These are phyloP conservation scores for Talaromyces sp. DNA, from an alignment of 2,329 filamentous ascomycete genomes.

Conservation along the genomic window DNA sequence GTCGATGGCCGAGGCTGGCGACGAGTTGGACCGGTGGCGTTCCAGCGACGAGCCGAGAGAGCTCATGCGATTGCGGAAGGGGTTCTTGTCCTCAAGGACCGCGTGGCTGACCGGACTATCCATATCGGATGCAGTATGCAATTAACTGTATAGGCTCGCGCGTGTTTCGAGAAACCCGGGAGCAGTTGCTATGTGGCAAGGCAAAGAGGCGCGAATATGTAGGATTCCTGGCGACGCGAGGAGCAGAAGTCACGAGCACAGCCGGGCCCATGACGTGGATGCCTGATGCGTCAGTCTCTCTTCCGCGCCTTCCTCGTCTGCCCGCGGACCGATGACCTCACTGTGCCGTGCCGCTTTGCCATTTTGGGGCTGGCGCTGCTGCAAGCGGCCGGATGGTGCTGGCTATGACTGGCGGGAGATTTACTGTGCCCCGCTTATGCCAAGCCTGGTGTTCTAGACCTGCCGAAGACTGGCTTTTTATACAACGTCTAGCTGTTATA, in stretches of 20 bases:
- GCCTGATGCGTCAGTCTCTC: conserved; percentile 45
- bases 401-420: background rate
- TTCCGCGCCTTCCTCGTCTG: conserved; percentile 28
- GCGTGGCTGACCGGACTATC: conserved; percentile 59
- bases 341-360: background rate
- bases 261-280: conserved; percentile 5
- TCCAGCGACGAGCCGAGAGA: background rate
- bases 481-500: background rate
- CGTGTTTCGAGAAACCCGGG: conserved; percentile 49
- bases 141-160: conserved; percentile 40
- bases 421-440: background rate
- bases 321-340: conserved; percentile 5
- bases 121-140: conserved; percentile 48
- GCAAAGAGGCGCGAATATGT: background rate
- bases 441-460: conserved; percentile 8
- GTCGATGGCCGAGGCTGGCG: conserved; percentile 3
- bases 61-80: conserved; percentile 4
- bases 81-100: conserved; percentile 30
- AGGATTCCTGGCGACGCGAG: background rate
- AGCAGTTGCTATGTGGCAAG: background rate
- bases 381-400: background rate
- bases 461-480: conserved; percentile 1
- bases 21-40: conserved; percentile 9
- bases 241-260: background rate
- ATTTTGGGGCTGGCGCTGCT: background rate